Conservation (phyloP, 148 eudicot species). For the Arbutus unedo region DNA sequence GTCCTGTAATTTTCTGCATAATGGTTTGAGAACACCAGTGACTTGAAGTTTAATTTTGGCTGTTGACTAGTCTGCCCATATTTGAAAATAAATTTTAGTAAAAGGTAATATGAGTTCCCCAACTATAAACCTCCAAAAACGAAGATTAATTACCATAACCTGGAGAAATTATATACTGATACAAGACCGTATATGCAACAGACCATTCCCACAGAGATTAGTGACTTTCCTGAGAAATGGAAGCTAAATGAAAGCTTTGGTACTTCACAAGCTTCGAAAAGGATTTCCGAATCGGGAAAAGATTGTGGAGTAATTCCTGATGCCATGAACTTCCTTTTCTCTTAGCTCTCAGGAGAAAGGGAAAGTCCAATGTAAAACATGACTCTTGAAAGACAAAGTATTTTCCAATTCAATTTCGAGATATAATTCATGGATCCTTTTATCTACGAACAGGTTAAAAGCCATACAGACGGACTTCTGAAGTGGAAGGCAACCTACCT, state of each 20-base stretch:
- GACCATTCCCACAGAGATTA: neutral
- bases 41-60: neutral
- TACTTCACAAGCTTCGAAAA: neutral
- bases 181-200: neutral
- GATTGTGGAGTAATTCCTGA: neutral
- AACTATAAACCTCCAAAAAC: neutral
- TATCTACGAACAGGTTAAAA: neutral
- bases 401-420: neutral
- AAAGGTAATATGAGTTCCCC: neutral
- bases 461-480: neutral
- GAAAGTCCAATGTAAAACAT: neutral
- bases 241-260: neutral
- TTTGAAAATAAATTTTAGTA: neutral
- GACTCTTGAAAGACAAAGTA: too few species aligned
- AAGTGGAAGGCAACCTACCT: constrained; percentile 39
- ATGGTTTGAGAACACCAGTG: neutral
- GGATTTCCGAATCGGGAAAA: neutral
- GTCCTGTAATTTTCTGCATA: neutral
- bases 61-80: neutral
- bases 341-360: neutral
- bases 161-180: neutral
- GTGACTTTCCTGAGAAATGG: neutral
- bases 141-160: neutral
- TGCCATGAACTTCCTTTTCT: neutral
- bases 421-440: neutral